These are phyloP conservation scores for Plasmodium gallinaceum DNA, from an alignment of 169 alveolate genomes.

Conservation along the genomic window DNA sequence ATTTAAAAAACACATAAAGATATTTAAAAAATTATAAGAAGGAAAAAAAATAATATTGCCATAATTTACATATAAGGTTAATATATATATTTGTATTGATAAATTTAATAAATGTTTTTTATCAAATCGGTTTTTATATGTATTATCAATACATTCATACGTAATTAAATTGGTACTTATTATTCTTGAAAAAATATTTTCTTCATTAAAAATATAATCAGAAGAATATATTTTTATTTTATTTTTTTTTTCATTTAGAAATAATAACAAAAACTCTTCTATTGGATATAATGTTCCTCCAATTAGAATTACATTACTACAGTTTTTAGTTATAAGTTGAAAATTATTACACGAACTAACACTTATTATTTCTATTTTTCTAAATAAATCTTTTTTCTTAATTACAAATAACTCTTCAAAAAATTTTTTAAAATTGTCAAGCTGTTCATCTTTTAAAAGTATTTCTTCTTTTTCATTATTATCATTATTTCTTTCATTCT, in stretches of 20 bases:
- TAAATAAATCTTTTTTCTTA: neutral
- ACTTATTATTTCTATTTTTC: constrained; percentile 75
- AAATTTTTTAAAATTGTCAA: neutral
- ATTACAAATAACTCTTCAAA: neutral
- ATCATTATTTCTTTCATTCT: too few species aligned
- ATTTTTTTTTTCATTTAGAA: constrained; percentile 29
- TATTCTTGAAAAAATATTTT: constrained; percentile 53
- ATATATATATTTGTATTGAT: constrained; percentile 63
- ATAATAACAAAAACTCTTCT: constrained; percentile 81
- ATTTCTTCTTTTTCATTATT: neutral
- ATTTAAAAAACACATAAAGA: constrained; percentile 62
- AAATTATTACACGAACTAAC: constrained; percentile 79
- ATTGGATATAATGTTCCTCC: constrained; percentile 87
- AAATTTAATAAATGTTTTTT: constrained; percentile 71
- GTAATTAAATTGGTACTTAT: constrained; percentile 22
- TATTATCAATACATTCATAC: constrained; percentile 75
- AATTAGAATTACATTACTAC: constrained; percentile 78
- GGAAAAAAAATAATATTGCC: constrained; percentile 88
- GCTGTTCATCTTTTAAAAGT: neutral
- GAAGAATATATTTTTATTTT: constrained; percentile 35
- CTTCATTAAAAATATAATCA: constrained; percentile 54
- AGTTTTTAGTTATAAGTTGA: constrained; percentile 55
- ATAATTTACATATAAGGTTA: constrained; percentile 79
- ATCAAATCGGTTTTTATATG: constrained; percentile 78
- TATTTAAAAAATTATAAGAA: constrained; percentile 79